A percentile compares a stretch with the other conserved stretches of the same genome.
Evolutionary conservation across 2,329 filamentous ascomycete species (phyloP).

Genomic region (Malbranchea zuffiana): DNA sequence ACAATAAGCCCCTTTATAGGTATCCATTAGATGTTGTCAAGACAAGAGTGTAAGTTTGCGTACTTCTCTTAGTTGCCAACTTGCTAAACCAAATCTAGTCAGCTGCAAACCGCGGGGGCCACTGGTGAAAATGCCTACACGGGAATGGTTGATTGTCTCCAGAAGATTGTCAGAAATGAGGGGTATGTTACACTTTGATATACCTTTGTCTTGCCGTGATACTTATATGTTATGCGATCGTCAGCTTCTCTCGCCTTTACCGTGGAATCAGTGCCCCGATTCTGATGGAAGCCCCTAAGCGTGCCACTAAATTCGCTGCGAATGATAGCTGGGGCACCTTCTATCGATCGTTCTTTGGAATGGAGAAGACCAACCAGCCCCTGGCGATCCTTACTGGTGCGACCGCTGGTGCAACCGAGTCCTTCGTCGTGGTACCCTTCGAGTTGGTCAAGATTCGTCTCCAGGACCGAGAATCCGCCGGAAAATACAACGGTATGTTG

Average conservation of each 20-base stretch:
- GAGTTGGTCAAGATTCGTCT: conserved; percentile 97
- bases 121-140: conserved; percentile 74
- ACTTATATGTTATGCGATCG: conserved; percentile 4
- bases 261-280: conserved; percentile 92
- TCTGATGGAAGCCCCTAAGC: conserved; percentile 93
- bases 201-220: not conserved
- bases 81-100: conserved; percentile 47
- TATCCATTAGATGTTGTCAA: conserved; percentile 98
- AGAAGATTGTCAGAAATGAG: conserved; percentile 92
- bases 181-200: conserved; percentile 53
- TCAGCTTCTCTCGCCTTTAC: conserved; percentile 80
- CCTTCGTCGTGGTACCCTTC: conserved; percentile 95
- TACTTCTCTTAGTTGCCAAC: conserved; percentile 4
- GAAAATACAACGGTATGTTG: conserved; percentile 50
- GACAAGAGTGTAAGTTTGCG: conserved; percentile 69
- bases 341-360: conserved; percentile 78
- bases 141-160: conserved; percentile 96
- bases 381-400: conserved; percentile 90
- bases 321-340: conserved; percentile 97
- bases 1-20: conserved; percentile 42
- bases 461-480: conserved; percentile 86
- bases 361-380: conserved; percentile 77
- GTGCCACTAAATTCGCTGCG: conserved; percentile 96
- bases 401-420: conserved; percentile 86
- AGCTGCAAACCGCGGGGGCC: conserved; percentile 67